Percentiles rank a stretch among this genome's conserved stretches.
phyloP scores from a whole-genome alignment of 2,329 filamentous ascomycete species.

The Ophioceras dolichostomum region DNA sequence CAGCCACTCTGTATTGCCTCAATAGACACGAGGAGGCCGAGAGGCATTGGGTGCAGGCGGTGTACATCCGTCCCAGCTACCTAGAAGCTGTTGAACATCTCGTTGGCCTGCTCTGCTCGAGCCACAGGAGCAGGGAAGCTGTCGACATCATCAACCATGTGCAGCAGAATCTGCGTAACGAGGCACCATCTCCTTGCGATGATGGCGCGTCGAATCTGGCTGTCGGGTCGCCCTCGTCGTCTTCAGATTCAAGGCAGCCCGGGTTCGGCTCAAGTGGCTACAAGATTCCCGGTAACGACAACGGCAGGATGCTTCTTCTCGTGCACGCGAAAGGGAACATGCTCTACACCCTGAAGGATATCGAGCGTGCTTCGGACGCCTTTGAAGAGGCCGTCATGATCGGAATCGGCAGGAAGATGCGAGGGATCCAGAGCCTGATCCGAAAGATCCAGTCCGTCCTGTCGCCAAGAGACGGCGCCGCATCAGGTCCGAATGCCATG shows the following conservation, averaged over 20 bases:
- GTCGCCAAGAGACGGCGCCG: slow-evolving; percentile 29
- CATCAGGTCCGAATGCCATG: slow-evolving; percentile 8
- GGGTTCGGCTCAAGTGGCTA: slow-evolving; percentile 75
- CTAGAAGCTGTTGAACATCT: slow-evolving; percentile 94
- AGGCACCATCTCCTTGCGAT: slow-evolving; percentile 3
- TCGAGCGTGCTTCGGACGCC: slow-evolving; percentile 66
- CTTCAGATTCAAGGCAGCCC: slow-evolving; percentile 10
- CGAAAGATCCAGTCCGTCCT: slow-evolving; percentile 63
- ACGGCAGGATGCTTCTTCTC: slow-evolving; percentile 84
- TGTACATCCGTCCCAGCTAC: slow-evolving; percentile 73
- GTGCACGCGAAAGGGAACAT: slow-evolving; percentile 98
- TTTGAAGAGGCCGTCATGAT: slow-evolving; percentile 95
- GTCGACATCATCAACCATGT: slow-evolving; percentile 79
- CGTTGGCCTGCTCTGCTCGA: slow-evolving; percentile 73
- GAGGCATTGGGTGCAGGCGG: slow-evolving; percentile 72
- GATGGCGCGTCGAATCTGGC: background rate
- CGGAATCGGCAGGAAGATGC: slow-evolving; percentile 58
- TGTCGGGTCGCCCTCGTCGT: background rate
- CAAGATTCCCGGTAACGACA: slow-evolving; percentile 71
- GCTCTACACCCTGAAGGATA: slow-evolving; percentile 81
- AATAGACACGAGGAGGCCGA: slow-evolving; percentile 76
- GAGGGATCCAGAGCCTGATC: slow-evolving; percentile 68
- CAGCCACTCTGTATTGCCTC: slow-evolving; percentile 76
- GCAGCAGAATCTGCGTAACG: slow-evolving; percentile 32
- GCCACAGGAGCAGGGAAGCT: slow-evolving; percentile 71